Base-by-base conservation (phyloP, 2,329 filamentous ascomycete genomes). In the Colletotrichum sp. region DNA sequence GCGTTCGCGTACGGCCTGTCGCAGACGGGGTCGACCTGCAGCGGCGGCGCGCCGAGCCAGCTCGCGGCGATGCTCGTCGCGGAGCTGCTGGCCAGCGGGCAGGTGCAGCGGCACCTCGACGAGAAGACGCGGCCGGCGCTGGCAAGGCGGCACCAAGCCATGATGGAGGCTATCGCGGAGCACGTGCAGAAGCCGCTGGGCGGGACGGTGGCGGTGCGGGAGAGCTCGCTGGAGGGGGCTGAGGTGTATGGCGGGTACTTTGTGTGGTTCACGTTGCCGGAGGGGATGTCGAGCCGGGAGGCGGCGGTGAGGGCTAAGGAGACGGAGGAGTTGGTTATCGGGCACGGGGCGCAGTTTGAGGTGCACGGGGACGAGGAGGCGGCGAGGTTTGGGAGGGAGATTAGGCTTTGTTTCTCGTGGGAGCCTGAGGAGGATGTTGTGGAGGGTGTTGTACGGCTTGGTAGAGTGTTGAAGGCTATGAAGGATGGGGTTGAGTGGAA, bases 231-330 rank as follows among this genome's bases (percentile, higher is more conserved):
- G 34, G 60, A 69, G 65, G 74, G 74, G 13, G 83, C 86, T 38
- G 82, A 86, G 5, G 83, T 93, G 5, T 93, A 93, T 34, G 96
- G 96, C 0, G 96, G 96, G 0, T 98, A 96, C 82, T 98, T 98
- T 82, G 87, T 98, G 64, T 98, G 95, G 95, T 84, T 98, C 30
- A 88, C 87, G 2, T 83, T 98, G 6, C 92, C 93, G 0, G 77
- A 82, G 3, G 83, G 77, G 71, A 60, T 86, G 4, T 85, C 93
- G 70, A 86, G 88, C 10, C 92, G 85, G 36, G 87, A 89, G 9
- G 86, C 95, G 36, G 90, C 91, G 8, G 84, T 88, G 79, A 86
- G 87, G 52, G 93, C 93, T 18, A 85, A 89, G 80, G 84, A 87
- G 26, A 90, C 93, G 71, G 93, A 94, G 82, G 91, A 92, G 63